Base-by-base conservation (phyloP, 106 monocot species). In the Platanthera guangdongensis region DNA sequence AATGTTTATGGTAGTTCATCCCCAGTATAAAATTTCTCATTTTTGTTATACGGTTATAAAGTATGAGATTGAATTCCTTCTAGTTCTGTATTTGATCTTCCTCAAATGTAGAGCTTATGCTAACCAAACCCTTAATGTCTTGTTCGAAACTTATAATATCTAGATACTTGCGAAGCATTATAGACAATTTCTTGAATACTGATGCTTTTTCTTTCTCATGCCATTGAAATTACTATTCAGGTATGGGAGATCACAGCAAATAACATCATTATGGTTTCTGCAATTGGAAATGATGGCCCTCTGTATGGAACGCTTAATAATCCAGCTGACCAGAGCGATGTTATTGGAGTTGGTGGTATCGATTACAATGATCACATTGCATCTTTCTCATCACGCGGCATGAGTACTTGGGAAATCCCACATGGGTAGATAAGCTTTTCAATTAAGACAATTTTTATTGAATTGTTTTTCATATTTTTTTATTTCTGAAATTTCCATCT, bases 191-290 rank as follows among this genome's bases (percentile, higher is more conserved):
- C 65, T 65, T 32, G 65, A 5, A 32, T 11, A 65, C 11, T 65
- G 65, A 65, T 10, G 14, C 30, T 69, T 47, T 71, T 13, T 8
- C 28, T 69, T 75, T 51, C 21, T 75, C 47, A 57, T 81, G 63
- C 39, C 14, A 9, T 81, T n/a, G 48, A 75, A 69, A 12, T 68
- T 9, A 13, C 55, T 69, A 63, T 78, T 14, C 83, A 99, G 99
- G 94, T 99, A 14, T 99, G 99, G 97, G 99, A 99, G 81, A 82
- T 99, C 59, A 99, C 99, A 54, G 99, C 99, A 82, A 99, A 99
- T 84, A 99, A 99, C 75, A 86, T 99, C 39, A 99, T 99, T 72
- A 99, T 99, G 99, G 86, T 99, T 73, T 99, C 99, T 65, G 99
- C 99, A 52, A 99, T 99, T 81, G 99, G 99, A 79, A 99, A 99